Base-by-base conservation (phyloP, 306 rosid genomes). In the Cotoneaster glaucophyllus region DNA sequence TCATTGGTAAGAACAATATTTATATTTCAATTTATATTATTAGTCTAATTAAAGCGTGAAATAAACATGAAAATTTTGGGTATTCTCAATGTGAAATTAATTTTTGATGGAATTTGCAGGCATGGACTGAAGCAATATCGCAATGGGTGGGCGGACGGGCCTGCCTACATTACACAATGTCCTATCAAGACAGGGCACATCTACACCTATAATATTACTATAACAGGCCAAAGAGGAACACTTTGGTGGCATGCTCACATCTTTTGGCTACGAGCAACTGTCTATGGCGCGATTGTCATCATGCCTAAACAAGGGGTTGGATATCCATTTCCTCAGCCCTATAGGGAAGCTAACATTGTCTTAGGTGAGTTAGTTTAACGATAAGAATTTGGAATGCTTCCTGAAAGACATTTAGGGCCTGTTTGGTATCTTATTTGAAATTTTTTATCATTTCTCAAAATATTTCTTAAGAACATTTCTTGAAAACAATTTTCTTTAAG, bases 131-230 rank as follows among this genome's bases (percentile, higher is more conserved):
- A 74, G 77, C 86, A 82, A 24, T 78, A 78, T 64, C 14, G 82
- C 21, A 82, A 82, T 69, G 86, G 86, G 2, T 82, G 86, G 86
- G 86, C 83, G 11, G 86, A 82, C 26, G 85, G 85, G n/a, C 82
- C 82, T 21, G 85, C 82, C 6, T 82, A 82, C 8, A 70, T 82
- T 28, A 82, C 85, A 17, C 85, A 82, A 31, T 82, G 85, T 65
- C 85, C 85, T 13, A 78, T 82, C 69, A 76, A 69, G 64, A 74
- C 80, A 15, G 82, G 82, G 50, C 71, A 70, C 15, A 78, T 61
- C 39, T 82, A 78, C 73, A 66, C 58, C 19, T 82, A 78, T 17
- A 74, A 68, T 21, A 74, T 69, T 21, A 82, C 76, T 24, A 56
- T 82, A n/a, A 82, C 85, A 11, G 85, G 80, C 18, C 85, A 82